These are phyloP conservation scores for Zoysia pacifica DNA, from an alignment of 176 grass and related monocot genomes.

Conservation along the genomic window DNA sequence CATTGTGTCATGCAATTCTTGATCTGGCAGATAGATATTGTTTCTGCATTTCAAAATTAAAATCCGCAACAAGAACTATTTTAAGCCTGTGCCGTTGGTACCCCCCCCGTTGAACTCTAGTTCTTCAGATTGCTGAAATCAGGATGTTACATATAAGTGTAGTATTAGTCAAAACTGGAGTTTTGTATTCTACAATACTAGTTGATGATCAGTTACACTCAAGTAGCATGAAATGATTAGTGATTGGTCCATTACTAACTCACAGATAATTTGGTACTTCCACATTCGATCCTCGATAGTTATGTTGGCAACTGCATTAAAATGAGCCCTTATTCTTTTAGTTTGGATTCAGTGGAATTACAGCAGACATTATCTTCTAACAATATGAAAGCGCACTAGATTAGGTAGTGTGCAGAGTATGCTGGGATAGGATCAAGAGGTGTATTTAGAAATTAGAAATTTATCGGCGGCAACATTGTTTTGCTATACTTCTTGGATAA, in stretches of 20 bases:
- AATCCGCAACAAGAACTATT: background rate
- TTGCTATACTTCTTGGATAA: background rate
- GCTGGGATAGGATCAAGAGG: background rate
- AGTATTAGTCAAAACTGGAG: background rate
- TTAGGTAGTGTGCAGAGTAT: background rate
- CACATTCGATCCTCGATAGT: background rate
- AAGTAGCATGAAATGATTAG: background rate
- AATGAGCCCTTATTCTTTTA: no score
- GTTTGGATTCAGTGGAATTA: no score
- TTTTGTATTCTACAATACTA: background rate
- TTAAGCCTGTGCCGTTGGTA: background rate
- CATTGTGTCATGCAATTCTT: background rate
- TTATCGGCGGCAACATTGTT: background rate
- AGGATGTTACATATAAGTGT: background rate
- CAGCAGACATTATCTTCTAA: no score
- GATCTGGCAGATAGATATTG: no score
- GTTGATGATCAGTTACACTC: background rate
- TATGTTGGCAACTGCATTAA: background rate
- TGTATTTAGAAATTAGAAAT: no score
- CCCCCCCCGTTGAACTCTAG: background rate
- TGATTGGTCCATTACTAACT: background rate
- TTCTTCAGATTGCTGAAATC: background rate
- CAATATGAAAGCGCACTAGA: background rate
- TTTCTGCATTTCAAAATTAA: background rate
- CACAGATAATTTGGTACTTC: background rate